A percentile compares a stretch with the other conserved stretches of the same genome.
Conservation (phyloP, 768 basidiomycete species). For the Russula vinacea region DNA sequence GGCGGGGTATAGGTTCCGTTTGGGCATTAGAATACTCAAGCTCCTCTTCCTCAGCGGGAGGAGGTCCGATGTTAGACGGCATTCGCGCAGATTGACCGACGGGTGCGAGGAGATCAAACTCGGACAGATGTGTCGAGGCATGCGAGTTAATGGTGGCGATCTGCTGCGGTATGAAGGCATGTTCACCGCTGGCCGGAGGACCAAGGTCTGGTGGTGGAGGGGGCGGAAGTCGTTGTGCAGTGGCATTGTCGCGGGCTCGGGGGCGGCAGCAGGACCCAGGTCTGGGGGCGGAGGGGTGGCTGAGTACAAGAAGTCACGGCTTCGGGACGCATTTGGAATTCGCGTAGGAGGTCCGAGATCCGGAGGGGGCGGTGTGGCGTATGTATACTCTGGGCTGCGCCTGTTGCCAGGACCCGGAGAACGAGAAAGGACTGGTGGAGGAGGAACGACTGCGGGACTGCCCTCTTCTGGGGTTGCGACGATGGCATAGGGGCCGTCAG, state of each 20-base stretch:
- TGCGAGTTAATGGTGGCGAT: slow-evolving; percentile 22
- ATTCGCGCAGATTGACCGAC: slow-evolving; percentile 10
- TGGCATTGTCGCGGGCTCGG: slow-evolving; percentile 4
- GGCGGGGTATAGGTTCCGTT: slow-evolving; percentile 11
- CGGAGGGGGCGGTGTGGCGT: slow-evolving; percentile 15
- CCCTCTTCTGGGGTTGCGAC: slow-evolving; percentile 25
- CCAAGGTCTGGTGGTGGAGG: slow-evolving; percentile 14
- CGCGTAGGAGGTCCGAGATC: slow-evolving; percentile 9
- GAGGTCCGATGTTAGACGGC: slow-evolving; percentile 10
- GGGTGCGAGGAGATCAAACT: slow-evolving; percentile 29
- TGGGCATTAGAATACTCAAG: slow-evolving; percentile 22
- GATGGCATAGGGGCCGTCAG: slow-evolving; percentile 20
- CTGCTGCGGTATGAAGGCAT: slow-evolving; percentile 16
- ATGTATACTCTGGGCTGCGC: slow-evolving; percentile 18
- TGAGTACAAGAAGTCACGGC: slow-evolving; percentile 8
- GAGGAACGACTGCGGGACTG: slow-evolving; percentile 21
- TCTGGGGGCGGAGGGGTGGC: slow-evolving; percentile 17
- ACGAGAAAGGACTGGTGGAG: slow-evolving; percentile 1
- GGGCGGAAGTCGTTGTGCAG: background rate
- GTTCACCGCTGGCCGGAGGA: background rate
- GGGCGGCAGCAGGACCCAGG: background rate
- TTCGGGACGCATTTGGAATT: slow-evolving; percentile 7
- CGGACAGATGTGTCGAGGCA: slow-evolving; percentile 28
- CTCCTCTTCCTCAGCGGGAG: slow-evolving; percentile 24
- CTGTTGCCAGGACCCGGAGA: slow-evolving; percentile 12